Conservation (phyloP, 805 yeast genomes). For the Jamesozyma piceae region DNA sequence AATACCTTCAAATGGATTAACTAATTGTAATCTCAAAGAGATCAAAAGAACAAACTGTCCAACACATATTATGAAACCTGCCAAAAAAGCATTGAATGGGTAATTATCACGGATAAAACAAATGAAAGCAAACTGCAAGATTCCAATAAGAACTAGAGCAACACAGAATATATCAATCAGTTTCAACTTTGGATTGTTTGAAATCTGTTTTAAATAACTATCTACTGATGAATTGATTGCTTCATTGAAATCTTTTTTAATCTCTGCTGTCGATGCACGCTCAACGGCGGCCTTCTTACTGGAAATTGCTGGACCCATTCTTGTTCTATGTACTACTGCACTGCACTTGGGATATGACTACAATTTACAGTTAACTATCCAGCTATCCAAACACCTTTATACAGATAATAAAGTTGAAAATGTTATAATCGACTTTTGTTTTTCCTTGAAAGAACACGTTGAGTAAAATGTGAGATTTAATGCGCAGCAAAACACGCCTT, state of each 20-base stretch:
- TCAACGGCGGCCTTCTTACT: not conserved
- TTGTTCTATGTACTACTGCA: too few relatives aligned
- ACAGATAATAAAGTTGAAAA: too few relatives aligned
- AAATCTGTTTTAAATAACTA: constrained; percentile 23
- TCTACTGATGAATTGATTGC: constrained; percentile 18
- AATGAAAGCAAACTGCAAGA: constrained; percentile 70
- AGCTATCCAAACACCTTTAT: too few relatives aligned
- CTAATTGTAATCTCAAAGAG: constrained; percentile 66
- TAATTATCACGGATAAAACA: constrained; percentile 65
- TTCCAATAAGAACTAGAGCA: constrained; percentile 66
- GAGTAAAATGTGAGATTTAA: too few relatives aligned
- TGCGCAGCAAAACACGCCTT: too few relatives aligned
- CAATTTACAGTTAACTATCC: too few relatives aligned
- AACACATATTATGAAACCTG: constrained; percentile 86
- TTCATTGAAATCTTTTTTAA: constrained; percentile 20
- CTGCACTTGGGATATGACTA: too few relatives aligned
- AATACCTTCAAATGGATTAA: constrained; percentile 36
- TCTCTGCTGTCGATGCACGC: constrained; percentile 2
- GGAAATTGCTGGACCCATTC: not conserved
- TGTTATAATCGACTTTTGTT: too few relatives aligned
- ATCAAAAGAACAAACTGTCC: constrained; percentile 92
- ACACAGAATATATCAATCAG: constrained; percentile 70
- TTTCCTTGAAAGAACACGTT: too few relatives aligned
- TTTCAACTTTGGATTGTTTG: constrained; percentile 38
- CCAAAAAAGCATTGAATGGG: constrained; percentile 95